Base-by-base conservation (phyloP, 2,329 filamentous ascomycete genomes). In the Alternaria brassicae region DNA sequence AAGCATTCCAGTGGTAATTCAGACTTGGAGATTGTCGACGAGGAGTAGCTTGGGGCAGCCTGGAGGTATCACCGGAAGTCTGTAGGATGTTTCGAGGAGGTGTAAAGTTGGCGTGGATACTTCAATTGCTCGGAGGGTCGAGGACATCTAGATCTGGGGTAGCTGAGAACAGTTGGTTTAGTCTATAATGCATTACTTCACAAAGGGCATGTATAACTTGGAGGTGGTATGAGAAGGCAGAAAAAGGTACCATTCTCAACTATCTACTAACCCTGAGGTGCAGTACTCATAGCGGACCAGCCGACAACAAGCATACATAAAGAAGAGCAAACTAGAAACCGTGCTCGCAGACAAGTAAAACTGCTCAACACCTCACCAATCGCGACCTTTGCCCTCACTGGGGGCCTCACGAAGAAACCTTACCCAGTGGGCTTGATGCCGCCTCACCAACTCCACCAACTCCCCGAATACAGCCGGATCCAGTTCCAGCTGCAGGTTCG, bases 231-330 rank as follows among this genome's bases (percentile, higher is more conserved):
- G 49, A 52, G 13, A 52, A 41, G 49, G 5, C 9, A 41, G 37
- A 52, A 41, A 52, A 48, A 41, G 25, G 49, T 47, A 23, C 44
- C 28, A 23, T 37, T 50, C 47, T 15, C 50, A 27, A 3, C 50
- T 53, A 44, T 44, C 39, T 42, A 42, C 50, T 32, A 10, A 42
- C n/a, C 6, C 15, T 53, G 51, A 23, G 45, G 40, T 44, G 28
- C 51, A 45, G 39, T 15, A 34, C 39, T 9, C 27, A 53, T 30
- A 2, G 39, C 27, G 28, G 27, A 53, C 17, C 39, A 53, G 50
- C 50, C 28, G 21, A 53, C 37, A 53, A 42, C 50, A 5, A 42
- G 50, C 37, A 53, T 42, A 42, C 39, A 53, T 21, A 44, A 44
- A 17, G 15, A 23, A 27, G 21, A 17, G 42, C 32, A 36, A 36